A percentile compares a stretch with the other conserved stretches of the same genome.
Conservation (phyloP, 2,329 filamentous ascomycete genomes). For the Fusarium mundagurra region DNA sequence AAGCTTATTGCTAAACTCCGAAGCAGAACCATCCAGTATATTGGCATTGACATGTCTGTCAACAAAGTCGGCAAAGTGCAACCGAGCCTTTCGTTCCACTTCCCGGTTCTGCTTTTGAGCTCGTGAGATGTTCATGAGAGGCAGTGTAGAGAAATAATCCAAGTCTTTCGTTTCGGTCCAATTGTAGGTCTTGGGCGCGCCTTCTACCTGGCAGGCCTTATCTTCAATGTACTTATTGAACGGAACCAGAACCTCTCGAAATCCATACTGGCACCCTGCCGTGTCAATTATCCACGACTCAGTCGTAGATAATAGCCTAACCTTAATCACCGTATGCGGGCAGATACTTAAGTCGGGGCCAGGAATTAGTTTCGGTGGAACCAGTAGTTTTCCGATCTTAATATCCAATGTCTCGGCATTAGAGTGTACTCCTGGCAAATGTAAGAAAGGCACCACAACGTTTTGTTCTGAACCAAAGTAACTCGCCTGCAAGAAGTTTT, state of each 20-base stretch:
- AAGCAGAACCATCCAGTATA: neutral
- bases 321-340: neutral
- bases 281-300: neutral
- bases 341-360: neutral
- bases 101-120: neutral
- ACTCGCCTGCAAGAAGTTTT: neutral
- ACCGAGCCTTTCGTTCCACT: neutral
- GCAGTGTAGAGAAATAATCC: neutral
- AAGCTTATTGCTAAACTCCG: neutral
- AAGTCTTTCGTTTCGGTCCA: neutral
- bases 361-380: neutral
- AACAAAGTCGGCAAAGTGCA: neutral
- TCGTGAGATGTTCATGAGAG: neutral
- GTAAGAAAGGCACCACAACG: neutral
- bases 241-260: neutral
- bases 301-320: rapidly evolving
- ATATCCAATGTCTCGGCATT: neutral
- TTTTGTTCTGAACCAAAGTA: neutral
- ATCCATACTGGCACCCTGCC: neutral
- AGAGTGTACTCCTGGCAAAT: neutral
- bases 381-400: neutral
- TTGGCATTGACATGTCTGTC: neutral
- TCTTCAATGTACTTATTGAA: neutral
- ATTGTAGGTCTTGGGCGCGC: neutral
- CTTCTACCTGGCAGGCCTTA: neutral